phyloP scores from a whole-genome alignment of 1,139 yeast species.

The Eremothecium cymbalariae region DNA sequence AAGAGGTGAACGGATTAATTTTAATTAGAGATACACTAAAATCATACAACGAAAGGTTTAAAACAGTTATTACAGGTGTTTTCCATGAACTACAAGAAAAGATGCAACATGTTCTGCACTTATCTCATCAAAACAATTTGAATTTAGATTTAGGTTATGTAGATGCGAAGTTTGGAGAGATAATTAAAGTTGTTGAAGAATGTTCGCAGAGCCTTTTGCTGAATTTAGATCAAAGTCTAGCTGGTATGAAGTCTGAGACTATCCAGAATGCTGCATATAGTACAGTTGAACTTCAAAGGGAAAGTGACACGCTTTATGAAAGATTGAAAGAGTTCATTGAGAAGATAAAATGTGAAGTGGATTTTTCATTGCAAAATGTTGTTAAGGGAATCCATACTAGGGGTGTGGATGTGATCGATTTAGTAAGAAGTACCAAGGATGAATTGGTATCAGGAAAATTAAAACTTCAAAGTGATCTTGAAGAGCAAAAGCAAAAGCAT shows the following conservation, averaged over 20 bases:
- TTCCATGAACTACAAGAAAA: slow-evolving; percentile 12
- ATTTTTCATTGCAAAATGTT: slow-evolving; percentile 1
- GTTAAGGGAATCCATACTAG: neutral
- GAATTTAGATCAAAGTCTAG: neutral
- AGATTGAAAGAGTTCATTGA: neutral
- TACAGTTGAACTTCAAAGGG: neutral
- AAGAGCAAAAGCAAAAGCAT: slow-evolving; percentile 3
- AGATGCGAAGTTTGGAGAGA: slow-evolving; percentile 3
- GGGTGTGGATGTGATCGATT: neutral
- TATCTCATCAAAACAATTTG: neutral
- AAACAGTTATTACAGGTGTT: slow-evolving; percentile 16
- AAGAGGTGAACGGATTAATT: slow-evolving; percentile 1
- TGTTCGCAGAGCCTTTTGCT: neutral
- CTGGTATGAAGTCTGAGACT: neutral
- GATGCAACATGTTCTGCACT: slow-evolving; percentile 2
- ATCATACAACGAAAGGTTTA: slow-evolving; percentile 7
- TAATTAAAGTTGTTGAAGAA: neutral
- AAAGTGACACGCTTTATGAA: neutral
- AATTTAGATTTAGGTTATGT: neutral
- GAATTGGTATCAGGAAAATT: neutral
- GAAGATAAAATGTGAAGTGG: slow-evolving; percentile 5
- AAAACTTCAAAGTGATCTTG: neutral
- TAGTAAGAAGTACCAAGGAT: neutral
- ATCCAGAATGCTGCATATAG: neutral
- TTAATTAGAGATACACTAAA: slow-evolving; percentile 1